Base-by-base conservation (phyloP, 176 grass and related monocot species). In the Avena sativa region DNA sequence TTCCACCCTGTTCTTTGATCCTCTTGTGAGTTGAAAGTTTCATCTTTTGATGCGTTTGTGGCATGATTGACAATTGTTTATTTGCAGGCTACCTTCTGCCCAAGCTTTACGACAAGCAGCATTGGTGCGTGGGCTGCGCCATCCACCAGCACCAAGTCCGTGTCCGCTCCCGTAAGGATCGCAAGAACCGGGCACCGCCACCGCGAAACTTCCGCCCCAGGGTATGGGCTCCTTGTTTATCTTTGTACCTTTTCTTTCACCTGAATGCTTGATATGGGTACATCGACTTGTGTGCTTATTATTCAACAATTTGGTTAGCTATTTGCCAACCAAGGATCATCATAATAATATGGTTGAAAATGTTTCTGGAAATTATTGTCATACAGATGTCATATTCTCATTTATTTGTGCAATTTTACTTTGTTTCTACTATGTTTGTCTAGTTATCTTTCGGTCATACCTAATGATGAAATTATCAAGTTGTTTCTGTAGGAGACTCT, bases 101-200 rank as follows among this genome's bases (percentile, higher is more conserved):
- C 1, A 98, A 98, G 88, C 61, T 98, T 13, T 98, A 98, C 23
- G 84, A 89, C 0, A 93, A 93, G 85, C 84, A 88, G 62, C 91
- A 93, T 19, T 91, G 89, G 75, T 94, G 96, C 6, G 86, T 98
- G 32, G 95, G 91, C 2, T 98, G 96, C 15, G 96, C 96, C 2
- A 95, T 98, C 84, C 93, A 95, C 34, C 79, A 88, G 26, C 92
- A 95, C 11, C 83, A 95, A 16, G 92, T 98, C 3, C 85, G 93
- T 15, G 96, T 95, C 8, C 89, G 96, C 46, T 95, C 96, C 56
- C 88, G 92, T 16, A 76, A 87, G 74, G 40, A 68, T 46, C 84
- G 96, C 23, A 84, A 90, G 48, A 77, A 92, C 82, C 96, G 96
- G 32, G 72, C n/a, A 9, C 83, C 61, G 70, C 96, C 96, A 0